These are phyloP conservation scores for Arctium lappa DNA, from an alignment of 129 eudicot genomes.

Conservation along the genomic window DNA sequence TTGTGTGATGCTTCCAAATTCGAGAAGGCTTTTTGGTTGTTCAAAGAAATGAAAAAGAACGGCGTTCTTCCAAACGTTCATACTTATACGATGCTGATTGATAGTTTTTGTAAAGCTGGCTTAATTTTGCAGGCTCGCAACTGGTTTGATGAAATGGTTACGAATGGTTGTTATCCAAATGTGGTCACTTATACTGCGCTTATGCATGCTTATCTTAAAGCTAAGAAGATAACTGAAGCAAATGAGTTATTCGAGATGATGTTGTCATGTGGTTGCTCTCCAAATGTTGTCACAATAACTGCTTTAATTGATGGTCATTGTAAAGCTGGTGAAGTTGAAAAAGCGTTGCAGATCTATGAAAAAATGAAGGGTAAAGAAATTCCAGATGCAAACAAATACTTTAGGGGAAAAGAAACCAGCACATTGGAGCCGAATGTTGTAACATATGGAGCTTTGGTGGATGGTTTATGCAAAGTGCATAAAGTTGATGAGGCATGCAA, in stretches of 20 bases:
- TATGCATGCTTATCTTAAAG: slow-evolving; percentile 89
- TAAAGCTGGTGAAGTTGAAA: slow-evolving; percentile 70
- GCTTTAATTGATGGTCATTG: slow-evolving; percentile 87
- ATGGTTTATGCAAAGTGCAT: slow-evolving; percentile 88
- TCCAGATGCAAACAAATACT: slow-evolving; percentile 59
- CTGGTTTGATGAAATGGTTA: slow-evolving; percentile 82
- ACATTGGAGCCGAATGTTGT: slow-evolving; percentile 66
- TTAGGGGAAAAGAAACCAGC: slow-evolving; percentile 35
- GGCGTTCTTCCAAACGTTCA: slow-evolving; percentile 83
- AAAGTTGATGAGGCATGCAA: slow-evolving; percentile 68
- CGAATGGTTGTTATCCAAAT: slow-evolving; percentile 72
- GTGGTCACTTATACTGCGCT: slow-evolving; percentile 93
- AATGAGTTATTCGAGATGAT: slow-evolving; percentile 75
- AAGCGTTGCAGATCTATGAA: slow-evolving; percentile 74
- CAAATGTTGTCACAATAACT: slow-evolving; percentile 80
- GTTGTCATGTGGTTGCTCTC: slow-evolving; percentile 65
- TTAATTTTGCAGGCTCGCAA: slow-evolving; percentile 67
- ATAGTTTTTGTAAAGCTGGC: slow-evolving; percentile 91
- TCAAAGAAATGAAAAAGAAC: slow-evolving; percentile 69
- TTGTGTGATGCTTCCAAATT: slow-evolving; percentile 65
- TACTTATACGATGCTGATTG: slow-evolving; percentile 81
- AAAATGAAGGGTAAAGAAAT: slow-evolving; percentile 65
- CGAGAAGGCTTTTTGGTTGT: slow-evolving; percentile 74
- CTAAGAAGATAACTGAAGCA: slow-evolving; percentile 52
- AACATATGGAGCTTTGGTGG: slow-evolving; percentile 93